Base-by-base conservation (phyloP, 495 filamentous ascomycete species). In the Penicillium ochrochloron region DNA sequence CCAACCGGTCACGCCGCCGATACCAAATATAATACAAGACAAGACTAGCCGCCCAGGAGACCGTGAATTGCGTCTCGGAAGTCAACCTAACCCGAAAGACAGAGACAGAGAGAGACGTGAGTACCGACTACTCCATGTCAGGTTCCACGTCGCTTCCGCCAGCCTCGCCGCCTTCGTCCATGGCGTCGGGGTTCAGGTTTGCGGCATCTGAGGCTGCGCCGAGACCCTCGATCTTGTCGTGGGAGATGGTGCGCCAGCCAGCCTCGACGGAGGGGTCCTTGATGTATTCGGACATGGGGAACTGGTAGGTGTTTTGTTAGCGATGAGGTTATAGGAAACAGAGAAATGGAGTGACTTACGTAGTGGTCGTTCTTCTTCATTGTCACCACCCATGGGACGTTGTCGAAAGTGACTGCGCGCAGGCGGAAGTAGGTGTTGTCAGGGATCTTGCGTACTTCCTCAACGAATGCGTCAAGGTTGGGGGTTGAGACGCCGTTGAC, bases 341-440 rank as follows among this genome's bases (percentile, higher is more conserved):
- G 61, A 57, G 50, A 29, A 58, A 41, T 5, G 46, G 12, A 31
- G 50, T 41, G 9, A 72, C 81, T 75, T 70, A 86, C 84, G 73
- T 99, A 99, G 76, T 99, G 95, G 75, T 99, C 96, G 74, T 96
- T 96, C 87, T 99, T 99, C 88, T 99, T 99, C 89, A 99, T 97
- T 29, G 94, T 97, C 21, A 95, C 91, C 27, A 98, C 92, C 90
- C 94, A 99, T 15, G 93, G 94, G 17, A 98, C 93, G 65, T 95
- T 96, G 73, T 99, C 95, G 70, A 98, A 99, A 2, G 95, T 98
- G 72, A 97, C 91, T 11, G 94, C 92, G 64, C 91, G 89, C 15
- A 99, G 83, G 25, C 96, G 87, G 88, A 99, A 97, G 79, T 99
- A 99, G 3, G 92, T 95, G 75, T 98, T 98, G 68, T 99, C 93